phyloP scores from a whole-genome alignment of 106 monocot genomes.

The Allium fistulosum region DNA sequence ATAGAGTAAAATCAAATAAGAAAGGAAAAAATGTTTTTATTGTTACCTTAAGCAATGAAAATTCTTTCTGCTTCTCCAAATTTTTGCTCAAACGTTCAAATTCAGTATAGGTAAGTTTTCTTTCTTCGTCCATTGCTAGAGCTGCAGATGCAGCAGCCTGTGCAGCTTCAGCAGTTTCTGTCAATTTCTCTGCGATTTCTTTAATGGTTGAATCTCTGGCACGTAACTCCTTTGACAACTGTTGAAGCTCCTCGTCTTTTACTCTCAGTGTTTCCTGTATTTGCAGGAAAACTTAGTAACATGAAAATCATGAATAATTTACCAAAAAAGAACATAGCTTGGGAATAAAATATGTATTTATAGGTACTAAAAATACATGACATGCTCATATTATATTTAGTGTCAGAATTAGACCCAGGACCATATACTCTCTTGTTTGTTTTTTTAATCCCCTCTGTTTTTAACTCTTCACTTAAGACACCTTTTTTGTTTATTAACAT shows the following conservation, averaged over 20 bases:
- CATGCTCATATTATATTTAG: too few species aligned
- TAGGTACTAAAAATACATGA: too few species aligned
- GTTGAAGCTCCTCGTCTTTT: slow-evolving; percentile 96
- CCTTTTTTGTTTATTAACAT: too few species aligned
- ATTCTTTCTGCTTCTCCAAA: slow-evolving; percentile 35
- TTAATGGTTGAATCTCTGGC: slow-evolving; percentile 78
- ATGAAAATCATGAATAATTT: too few species aligned
- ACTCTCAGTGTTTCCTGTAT: slow-evolving; percentile 82
- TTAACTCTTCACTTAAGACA: too few species aligned
- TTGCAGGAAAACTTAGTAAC: too few species aligned
- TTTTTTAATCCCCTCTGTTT: too few species aligned
- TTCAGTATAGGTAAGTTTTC: slow-evolving; percentile 55
- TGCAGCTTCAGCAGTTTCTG: slow-evolving; percentile 88
- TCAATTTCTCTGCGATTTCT: slow-evolving; percentile 81
- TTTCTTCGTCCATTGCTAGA: slow-evolving; percentile 81
- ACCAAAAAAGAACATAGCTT: too few species aligned
- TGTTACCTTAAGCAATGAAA: slow-evolving; percentile 44
- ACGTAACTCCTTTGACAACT: slow-evolving; percentile 64
- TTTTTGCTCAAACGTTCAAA: slow-evolving; percentile 58
- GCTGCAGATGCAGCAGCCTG: slow-evolving; percentile 92
- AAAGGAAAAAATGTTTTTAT: background rate
- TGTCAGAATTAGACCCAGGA: too few species aligned
- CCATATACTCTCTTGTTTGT: too few species aligned
- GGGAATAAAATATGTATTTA: too few species aligned
- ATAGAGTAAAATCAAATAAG: background rate